Conservation (phyloP, 2,329 filamentous ascomycete species). For the Zasmidium cellare region DNA sequence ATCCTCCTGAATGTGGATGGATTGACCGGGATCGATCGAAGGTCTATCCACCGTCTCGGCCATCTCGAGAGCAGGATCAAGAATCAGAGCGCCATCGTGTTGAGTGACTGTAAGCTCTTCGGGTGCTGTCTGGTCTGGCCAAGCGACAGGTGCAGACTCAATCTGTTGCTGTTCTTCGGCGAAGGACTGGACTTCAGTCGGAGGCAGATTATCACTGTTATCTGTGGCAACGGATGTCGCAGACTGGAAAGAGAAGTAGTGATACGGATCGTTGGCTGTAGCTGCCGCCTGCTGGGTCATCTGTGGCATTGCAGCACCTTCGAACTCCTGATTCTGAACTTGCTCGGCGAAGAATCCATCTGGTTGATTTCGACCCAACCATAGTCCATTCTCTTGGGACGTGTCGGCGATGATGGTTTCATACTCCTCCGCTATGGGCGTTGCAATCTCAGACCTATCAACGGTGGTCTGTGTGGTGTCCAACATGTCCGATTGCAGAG, state of each 20-base stretch:
- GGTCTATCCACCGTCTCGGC: no score
- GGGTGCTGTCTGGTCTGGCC: background rate
- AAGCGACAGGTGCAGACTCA: background rate
- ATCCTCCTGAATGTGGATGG: no score
- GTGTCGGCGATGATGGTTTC: conserved; percentile 8
- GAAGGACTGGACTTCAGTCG: background rate
- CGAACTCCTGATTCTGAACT: conserved; percentile 5
- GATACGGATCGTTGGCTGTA: conserved; percentile 2
- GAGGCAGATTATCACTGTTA: conserved; percentile 2
- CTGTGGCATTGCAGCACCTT: background rate
- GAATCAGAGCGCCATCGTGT: background rate
- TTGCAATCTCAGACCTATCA: conserved; percentile 5
- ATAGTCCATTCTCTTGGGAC: conserved; percentile 5
- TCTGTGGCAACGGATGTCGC: conserved; percentile 9
- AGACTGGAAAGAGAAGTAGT: conserved; percentile 18
- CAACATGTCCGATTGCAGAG: conserved; percentile 10
- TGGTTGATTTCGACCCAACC: conserved; percentile 2
- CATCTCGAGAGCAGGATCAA: no score
- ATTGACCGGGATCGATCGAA: no score
- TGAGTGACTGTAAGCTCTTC: background rate
- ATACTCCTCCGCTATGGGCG: conserved; percentile 1
- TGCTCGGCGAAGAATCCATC: conserved; percentile 14
- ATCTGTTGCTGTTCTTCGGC: background rate
- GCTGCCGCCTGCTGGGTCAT: background rate
- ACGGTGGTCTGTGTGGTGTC: conserved; percentile 10